Evolutionary conservation across 2,329 filamentous ascomycete species (phyloP), one percentile per base, ranked within the genome.

Genomic region (Grosmannia penicillata): DNA sequence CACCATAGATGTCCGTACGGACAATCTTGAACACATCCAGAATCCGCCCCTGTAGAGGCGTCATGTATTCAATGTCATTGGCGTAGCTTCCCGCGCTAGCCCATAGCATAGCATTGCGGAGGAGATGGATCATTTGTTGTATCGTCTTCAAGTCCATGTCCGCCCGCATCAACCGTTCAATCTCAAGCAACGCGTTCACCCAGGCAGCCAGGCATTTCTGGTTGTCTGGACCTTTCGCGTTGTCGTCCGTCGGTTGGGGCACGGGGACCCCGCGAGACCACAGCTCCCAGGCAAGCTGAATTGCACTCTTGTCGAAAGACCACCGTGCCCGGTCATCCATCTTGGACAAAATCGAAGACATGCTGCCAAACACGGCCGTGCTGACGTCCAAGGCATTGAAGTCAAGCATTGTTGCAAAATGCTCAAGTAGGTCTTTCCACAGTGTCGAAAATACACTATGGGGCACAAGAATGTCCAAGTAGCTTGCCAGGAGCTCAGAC

Each of bases 141-240:
- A 86, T 72, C 33, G 72, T 69, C 3, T 75, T 65, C 1, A 72
- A 61, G 9, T 70, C 69, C 17, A 94, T 61, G 14, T 74, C 69
- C 8, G 65, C 59, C 41, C 78, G 68, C 34, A 85, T 73, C 6
- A 95, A 68, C 1, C 75, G 71, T 51, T 94, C 93, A 1, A 96
- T 68, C 48, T 91, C 78, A 40, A 75, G 66, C 29, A 91, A 71
- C 2, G 81, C 70, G 18, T 77, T 70, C 1, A 91, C 72, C 59
- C 94, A 95, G n/a, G 86, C 82, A 23, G 83, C 62, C n/a, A 89
- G 70, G 10, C 83, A 86, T 40, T 78, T 78, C 52, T 94, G 84
- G 47, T 91, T 93, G 44, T 82, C 71, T 3, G 60, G 59, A 1
- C 63, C 68, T 3, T 38, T 28, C 4, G 9, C 28, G 2, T 15